A percentile compares a stretch with the other conserved stretches of the same genome.
phyloP scores from a whole-genome alignment of 2,329 filamentous ascomycete species.

The Xylariomycetidae sp. region DNA sequence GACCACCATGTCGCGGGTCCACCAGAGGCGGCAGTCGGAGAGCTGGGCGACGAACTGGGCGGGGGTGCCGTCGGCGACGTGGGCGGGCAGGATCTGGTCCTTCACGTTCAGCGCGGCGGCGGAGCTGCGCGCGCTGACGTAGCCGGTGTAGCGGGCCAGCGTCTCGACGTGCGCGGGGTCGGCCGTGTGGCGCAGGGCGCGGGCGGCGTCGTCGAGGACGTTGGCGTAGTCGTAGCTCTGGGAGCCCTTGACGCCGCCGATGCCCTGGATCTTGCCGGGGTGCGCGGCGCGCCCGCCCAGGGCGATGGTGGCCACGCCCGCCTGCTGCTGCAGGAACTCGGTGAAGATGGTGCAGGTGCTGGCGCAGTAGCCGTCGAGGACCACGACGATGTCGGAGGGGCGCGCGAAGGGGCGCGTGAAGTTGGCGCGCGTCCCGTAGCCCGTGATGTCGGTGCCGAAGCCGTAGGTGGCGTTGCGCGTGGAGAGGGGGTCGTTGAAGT shows the following conservation, averaged over 20 bases:
- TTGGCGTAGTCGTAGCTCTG: slow-evolving; percentile 29
- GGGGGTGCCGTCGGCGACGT: slow-evolving; percentile 35
- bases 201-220: slow-evolving; percentile 22
- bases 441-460: slow-evolving; percentile 40
- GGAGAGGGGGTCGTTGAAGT: slow-evolving; percentile 37
- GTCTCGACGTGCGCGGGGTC: slow-evolving; percentile 24
- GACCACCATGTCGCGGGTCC: slow-evolving; percentile 41
- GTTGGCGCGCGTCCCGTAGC: slow-evolving; percentile 41
- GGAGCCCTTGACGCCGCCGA: slow-evolving; percentile 48
- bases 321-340: slow-evolving; percentile 47
- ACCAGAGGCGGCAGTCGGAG: slow-evolving; percentile 45
- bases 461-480: slow-evolving; percentile 36
- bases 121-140: slow-evolving; percentile 28
- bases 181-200: slow-evolving; percentile 19
- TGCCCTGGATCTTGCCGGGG: slow-evolving; percentile 44
- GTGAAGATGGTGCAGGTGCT: slow-evolving; percentile 53
- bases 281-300: slow-evolving; percentile 42
- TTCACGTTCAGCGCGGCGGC: slow-evolving; percentile 31
- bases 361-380: slow-evolving; percentile 54
- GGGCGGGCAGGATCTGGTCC: slow-evolving; percentile 31
- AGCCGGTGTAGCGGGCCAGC: slow-evolving; percentile 24
- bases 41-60: slow-evolving; percentile 43
- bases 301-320: slow-evolving; percentile 47
- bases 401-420: slow-evolving; percentile 46
- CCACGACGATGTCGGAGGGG: slow-evolving; percentile 50